A percentile compares a stretch with the other conserved stretches of the same genome.
These are phyloP conservation scores for Penicillium brevicompactum DNA, from an alignment of 2,329 filamentous ascomycete genomes.

Conservation along the genomic window DNA sequence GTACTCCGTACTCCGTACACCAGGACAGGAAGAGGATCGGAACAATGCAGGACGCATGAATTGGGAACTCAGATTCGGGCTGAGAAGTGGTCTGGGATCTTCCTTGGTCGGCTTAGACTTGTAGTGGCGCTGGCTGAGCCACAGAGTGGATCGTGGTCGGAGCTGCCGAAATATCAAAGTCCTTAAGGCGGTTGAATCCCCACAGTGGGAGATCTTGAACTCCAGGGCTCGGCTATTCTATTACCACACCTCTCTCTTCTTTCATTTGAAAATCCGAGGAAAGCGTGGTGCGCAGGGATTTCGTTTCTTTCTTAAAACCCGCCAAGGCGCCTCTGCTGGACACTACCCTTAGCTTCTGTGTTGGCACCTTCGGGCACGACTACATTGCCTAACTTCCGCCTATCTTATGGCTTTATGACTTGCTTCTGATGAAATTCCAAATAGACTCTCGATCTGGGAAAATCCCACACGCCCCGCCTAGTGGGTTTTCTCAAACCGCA, in stretches of 20 bases:
- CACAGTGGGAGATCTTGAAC: neutral
- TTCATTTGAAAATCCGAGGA: too few species aligned
- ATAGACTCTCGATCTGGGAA: neutral
- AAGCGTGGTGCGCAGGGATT: neutral
- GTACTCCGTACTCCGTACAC: neutral
- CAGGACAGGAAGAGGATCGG: constrained; percentile 3
- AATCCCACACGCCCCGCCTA: neutral
- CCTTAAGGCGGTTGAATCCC: neutral
- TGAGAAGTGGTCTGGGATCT: constrained; percentile 9
- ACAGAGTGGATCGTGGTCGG: neutral
- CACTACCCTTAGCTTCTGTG: constrained; percentile 1
- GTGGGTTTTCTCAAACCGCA: neutral
- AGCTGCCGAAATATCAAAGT: neutral
- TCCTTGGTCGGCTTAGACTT: constrained; percentile 10
- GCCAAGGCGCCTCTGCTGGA: too few species aligned
- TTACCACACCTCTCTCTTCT: too few species aligned
- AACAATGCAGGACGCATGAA: constrained; percentile 7
- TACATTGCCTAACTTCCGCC: neutral
- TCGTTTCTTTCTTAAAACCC: neutral
- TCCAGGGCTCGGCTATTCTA: too few species aligned
- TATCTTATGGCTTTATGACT: neutral
- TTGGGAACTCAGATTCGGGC: constrained; percentile 8
- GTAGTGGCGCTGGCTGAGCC: neutral
- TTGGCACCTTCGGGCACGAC: constrained; percentile 9
- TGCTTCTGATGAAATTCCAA: neutral